Evolutionary conservation across 306 rosid species (phyloP).

Genomic region (Corylus heterophylla): DNA sequence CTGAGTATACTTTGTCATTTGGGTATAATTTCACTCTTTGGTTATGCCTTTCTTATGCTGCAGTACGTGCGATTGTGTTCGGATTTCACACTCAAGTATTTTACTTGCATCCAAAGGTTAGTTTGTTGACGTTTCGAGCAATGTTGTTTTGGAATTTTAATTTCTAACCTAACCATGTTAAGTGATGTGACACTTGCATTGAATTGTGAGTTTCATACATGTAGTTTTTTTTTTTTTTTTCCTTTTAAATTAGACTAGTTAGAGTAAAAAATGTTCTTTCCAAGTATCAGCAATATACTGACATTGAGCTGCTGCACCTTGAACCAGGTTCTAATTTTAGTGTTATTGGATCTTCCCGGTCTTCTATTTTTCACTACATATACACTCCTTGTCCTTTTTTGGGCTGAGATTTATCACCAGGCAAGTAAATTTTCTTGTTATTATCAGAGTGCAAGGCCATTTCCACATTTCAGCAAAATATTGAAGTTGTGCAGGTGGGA

Average conservation of each 20-base stretch:
- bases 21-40: not conserved
- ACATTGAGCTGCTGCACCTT: slow-evolving; percentile 33
- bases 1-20: not conserved
- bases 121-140: slow-evolving; percentile 5
- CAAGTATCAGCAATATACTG: slow-evolving; percentile 14
- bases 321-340: slow-evolving; percentile 65
- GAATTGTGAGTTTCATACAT: not conserved
- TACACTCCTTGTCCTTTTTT: slow-evolving; percentile 89
- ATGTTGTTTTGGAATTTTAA: not conserved
- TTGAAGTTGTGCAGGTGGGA: not conserved
- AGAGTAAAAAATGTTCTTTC: not conserved
- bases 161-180: not conserved
- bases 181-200: not conserved
- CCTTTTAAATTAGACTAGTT: not conserved
- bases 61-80: slow-evolving; percentile 90
- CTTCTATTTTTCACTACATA: slow-evolving; percentile 88
- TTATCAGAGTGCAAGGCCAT: not conserved
- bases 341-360: slow-evolving; percentile 82
- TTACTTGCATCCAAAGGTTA: slow-evolving; percentile 75
- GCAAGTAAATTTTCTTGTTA: slow-evolving; percentile 37
- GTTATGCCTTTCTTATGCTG: slow-evolving; percentile 23
- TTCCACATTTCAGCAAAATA: not conserved
- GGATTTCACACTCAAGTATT: slow-evolving; percentile 80
- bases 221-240: not conserved
- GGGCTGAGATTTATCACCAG: slow-evolving; percentile 99